These are phyloP conservation scores for Rhodotorula sp. DNA, from an alignment of 1,284 basidiomycete species.

Conservation along the genomic window DNA sequence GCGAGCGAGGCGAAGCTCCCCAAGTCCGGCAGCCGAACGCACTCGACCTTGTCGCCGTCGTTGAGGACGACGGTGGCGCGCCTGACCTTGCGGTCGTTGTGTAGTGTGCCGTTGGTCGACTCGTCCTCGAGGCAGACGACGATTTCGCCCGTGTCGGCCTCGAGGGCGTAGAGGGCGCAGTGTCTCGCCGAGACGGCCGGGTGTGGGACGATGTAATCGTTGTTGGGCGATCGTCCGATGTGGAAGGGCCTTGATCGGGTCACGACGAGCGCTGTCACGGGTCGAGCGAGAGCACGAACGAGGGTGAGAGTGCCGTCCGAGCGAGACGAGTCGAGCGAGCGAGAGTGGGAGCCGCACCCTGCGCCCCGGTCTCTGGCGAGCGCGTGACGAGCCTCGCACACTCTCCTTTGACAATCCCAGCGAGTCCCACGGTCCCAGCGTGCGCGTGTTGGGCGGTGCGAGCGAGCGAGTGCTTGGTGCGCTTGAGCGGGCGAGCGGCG, in stretches of 20 bases:
- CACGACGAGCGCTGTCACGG: conserved; percentile 16
- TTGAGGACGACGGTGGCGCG: conserved; percentile 61
- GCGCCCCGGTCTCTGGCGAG: neutral
- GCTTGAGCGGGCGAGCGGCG: neutral
- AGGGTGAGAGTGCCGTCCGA: too few species aligned
- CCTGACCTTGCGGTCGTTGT: conserved; percentile 67
- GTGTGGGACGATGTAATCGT: conserved; percentile 11
- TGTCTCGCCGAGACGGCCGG: conserved; percentile 8
- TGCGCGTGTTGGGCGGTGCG: neutral
- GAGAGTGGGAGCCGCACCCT: neutral
- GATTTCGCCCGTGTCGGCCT: conserved; percentile 20
- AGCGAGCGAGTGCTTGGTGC: neutral
- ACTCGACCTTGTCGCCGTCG: conserved; percentile 66
- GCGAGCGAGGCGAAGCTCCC: too few species aligned
- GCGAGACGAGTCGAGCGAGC: too few species aligned
- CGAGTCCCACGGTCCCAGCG: neutral
- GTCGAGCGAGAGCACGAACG: neutral
- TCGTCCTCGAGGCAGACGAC: conserved; percentile 57
- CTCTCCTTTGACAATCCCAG: neutral
- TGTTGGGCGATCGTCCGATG: conserved; percentile 7
- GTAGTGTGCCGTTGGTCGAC: conserved; percentile 70
- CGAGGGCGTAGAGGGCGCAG: conserved; percentile 5
- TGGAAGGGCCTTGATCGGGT: conserved; percentile 3
- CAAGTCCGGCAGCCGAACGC: too few species aligned
- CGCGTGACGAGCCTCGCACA: conserved; percentile 3